Percentiles rank a stretch among this genome's conserved stretches.
Evolutionary conservation across 2,329 filamentous ascomycete genomes (phyloP).

Genomic region (Furcasterigmium sp.): DNA sequence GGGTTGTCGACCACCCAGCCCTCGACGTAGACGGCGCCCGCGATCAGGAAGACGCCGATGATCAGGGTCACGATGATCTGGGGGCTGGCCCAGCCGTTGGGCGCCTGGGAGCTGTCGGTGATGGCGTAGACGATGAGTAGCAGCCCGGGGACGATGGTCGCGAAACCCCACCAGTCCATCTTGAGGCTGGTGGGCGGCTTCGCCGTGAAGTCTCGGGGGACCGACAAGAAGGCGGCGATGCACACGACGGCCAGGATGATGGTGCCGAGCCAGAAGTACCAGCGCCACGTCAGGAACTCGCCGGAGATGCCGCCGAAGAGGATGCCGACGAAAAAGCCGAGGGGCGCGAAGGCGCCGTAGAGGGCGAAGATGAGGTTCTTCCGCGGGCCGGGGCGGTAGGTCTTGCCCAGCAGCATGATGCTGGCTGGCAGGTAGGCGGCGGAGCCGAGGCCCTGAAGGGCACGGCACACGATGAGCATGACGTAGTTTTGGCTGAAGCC

Average conservation of each 20-base stretch:
- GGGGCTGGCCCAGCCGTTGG: slow-evolving; percentile 56
- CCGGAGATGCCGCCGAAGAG: slow-evolving; percentile 59
- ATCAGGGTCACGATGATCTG: slow-evolving; percentile 59
- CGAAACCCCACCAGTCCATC: slow-evolving; percentile 59
- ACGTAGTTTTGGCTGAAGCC: slow-evolving; percentile 64
- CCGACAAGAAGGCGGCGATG: slow-evolving; percentile 34
- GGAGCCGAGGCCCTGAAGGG: slow-evolving; percentile 67
- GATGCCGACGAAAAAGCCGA: slow-evolving; percentile 61
- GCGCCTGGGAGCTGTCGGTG: slow-evolving; percentile 59
- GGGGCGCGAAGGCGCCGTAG: slow-evolving; percentile 51
- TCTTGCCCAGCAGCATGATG: slow-evolving; percentile 63
- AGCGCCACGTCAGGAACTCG: slow-evolving; percentile 58
- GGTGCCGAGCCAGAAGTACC: slow-evolving; percentile 65
- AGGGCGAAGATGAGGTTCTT: slow-evolving; percentile 64
- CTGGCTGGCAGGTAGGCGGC: slow-evolving; percentile 68
- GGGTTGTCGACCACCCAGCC: slow-evolving; percentile 55
- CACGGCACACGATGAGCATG: slow-evolving; percentile 70
- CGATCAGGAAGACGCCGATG: slow-evolving; percentile 48
- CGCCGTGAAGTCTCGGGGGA: slow-evolving; percentile 27
- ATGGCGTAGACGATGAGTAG: slow-evolving; percentile 63
- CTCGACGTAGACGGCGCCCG: slow-evolving; percentile 56
- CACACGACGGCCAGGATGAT: slow-evolving; percentile 38
- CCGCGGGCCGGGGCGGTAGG: slow-evolving; percentile 63
- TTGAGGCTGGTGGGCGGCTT: slow-evolving; percentile 9
- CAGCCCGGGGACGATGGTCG: slow-evolving; percentile 50